Percentiles rank a stretch among this genome's conserved stretches.
phyloP scores from a whole-genome alignment of 139 green algal species.

The Tetratostichococcus sp. region DNA sequence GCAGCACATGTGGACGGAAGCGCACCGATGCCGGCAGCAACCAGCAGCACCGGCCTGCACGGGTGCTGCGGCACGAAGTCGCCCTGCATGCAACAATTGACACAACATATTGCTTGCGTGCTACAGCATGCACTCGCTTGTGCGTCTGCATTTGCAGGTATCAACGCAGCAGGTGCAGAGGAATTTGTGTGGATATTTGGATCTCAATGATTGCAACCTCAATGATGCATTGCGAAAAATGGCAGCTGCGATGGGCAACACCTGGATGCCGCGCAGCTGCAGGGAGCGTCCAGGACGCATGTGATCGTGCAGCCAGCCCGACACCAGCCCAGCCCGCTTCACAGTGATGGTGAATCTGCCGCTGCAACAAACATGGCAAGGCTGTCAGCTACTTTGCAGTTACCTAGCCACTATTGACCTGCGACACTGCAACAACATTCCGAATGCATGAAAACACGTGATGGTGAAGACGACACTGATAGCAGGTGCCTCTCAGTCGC shows the following conservation, averaged over 20 bases:
- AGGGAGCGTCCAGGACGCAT: conserved; percentile 3
- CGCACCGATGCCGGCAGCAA: conserved; percentile 27
- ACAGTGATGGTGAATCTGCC: conserved; percentile 30
- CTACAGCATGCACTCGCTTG: neutral
- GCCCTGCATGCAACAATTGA: neutral
- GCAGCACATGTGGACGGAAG: neutral
- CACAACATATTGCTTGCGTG: neutral
- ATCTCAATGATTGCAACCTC: neutral
- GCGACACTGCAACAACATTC: no score
- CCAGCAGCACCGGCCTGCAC: conserved; percentile 13
- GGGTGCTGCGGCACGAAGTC: conserved; percentile 12
- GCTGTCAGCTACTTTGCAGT: no score
- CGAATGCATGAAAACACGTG: no score
- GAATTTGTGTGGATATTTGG: neutral
- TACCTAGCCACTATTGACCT: no score
- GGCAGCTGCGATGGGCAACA: neutral
- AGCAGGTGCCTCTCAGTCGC: no score
- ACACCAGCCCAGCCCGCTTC: conserved; percentile 23
- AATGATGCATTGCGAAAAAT: no score
- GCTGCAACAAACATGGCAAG: neutral
- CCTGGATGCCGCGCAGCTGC: conserved; percentile 1
- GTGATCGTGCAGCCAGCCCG: conserved; percentile 20
- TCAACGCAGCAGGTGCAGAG: neutral
- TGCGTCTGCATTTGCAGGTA: neutral
- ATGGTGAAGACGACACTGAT: no score